phyloP scores from a whole-genome alignment of 1,284 basidiomycete species.

The Ganoderma resinaceum region DNA sequence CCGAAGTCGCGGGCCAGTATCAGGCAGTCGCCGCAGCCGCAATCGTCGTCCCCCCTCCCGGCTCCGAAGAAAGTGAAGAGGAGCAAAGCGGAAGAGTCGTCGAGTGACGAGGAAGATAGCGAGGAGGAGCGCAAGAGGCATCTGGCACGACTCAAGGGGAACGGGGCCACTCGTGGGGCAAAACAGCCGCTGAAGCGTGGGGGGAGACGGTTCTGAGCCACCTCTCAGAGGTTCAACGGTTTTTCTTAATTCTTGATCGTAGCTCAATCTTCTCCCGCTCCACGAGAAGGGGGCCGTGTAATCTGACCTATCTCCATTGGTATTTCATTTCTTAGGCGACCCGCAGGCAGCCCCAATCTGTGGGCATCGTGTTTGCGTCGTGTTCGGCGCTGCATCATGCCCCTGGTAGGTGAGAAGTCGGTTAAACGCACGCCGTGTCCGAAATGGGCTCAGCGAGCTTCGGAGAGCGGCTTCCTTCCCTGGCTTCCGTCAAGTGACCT shows the following conservation, averaged over 20 bases:
- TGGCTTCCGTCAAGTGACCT: constrained; percentile 25
- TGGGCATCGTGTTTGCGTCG: constrained; percentile 30
- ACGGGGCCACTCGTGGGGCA: constrained; percentile 51
- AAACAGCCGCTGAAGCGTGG: constrained; percentile 78
- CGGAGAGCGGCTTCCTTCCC: constrained; percentile 16
- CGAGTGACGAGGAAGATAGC: constrained; percentile 60
- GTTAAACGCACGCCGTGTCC: constrained; percentile 18
- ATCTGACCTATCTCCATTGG: constrained; percentile 21
- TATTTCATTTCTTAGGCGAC: constrained; percentile 6
- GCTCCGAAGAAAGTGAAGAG: constrained; percentile 54
- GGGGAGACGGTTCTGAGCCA: constrained; percentile 68
- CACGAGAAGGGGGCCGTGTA: constrained; percentile 11
- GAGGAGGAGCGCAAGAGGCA: constrained; percentile 55
- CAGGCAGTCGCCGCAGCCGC: constrained; percentile 8
- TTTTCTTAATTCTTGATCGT: constrained; percentile 1
- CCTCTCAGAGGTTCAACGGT: constrained; percentile 3
- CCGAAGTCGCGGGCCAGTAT: constrained; percentile 16
- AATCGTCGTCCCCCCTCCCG: constrained; percentile 45
- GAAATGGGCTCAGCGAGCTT: constrained; percentile 14
- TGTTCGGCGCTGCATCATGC: constrained; percentile 24
- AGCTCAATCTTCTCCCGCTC: constrained; percentile 24
- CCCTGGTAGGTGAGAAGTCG: constrained; percentile 22
- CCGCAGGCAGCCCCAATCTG: constrained; percentile 15
- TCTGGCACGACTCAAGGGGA: constrained; percentile 45
- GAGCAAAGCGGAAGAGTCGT: constrained; percentile 39